Evolutionary conservation across 2,329 filamentous ascomycete species (phyloP).

Genomic region (Venturiaceae sp.): DNA sequence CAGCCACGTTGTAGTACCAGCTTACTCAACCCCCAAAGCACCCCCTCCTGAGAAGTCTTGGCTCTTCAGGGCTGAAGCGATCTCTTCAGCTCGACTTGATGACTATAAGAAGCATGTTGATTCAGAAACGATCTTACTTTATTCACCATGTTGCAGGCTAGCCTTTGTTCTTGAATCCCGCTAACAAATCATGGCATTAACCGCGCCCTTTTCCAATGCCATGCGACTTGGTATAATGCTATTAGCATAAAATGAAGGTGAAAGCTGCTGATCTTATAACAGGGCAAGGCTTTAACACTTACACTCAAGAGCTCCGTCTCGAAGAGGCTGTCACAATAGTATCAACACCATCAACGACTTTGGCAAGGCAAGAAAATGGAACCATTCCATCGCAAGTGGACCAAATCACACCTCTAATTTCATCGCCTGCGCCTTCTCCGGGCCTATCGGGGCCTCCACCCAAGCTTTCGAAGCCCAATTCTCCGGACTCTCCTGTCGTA

Average conservation of each 20-base stretch:
- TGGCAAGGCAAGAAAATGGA: neutral
- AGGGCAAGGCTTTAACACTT: constrained; percentile 29
- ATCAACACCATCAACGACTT: constrained; percentile 4
- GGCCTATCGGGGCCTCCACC: neutral
- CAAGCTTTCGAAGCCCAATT: neutral
- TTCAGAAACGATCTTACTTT: neutral
- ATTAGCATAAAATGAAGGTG: neutral
- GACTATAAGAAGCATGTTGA: neutral
- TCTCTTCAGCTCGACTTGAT: neutral
- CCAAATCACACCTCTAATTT: neutral
- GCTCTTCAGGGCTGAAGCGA: neutral
- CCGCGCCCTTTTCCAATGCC: constrained; percentile 2
- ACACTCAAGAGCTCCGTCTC: constrained; percentile 29
- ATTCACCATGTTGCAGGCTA: neutral
- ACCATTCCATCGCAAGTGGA: neutral
- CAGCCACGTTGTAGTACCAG: neutral
- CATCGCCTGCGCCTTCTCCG: neutral
- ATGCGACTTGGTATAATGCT: neutral
- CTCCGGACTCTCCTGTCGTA: neutral
- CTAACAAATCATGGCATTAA: constrained; percentile 2
- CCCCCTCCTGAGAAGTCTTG: neutral
- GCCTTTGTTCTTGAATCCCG: neutral
- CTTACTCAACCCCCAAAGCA: neutral
- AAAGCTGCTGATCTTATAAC: neutral
- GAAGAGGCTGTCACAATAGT: constrained; percentile 25